A percentile compares a stretch with the other conserved stretches of the same genome.
These are phyloP conservation scores for Fusarium chaquense DNA, from an alignment of 2,329 filamentous ascomycete species.

Conservation along the genomic window DNA sequence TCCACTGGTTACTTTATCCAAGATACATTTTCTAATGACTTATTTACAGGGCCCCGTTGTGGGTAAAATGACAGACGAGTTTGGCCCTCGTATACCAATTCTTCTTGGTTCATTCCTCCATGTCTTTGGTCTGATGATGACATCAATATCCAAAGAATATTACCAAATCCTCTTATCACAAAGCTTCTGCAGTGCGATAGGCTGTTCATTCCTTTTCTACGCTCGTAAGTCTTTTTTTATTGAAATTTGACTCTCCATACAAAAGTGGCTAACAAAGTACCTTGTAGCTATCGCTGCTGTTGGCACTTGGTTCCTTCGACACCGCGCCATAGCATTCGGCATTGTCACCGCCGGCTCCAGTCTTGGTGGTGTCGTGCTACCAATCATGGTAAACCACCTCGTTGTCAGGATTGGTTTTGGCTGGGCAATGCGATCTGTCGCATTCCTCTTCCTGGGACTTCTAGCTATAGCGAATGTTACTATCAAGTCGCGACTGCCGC, in stretches of 20 bases:
- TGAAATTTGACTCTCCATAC: fast-evolving
- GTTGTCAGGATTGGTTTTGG: constrained; percentile 53
- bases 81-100: constrained; percentile 70
- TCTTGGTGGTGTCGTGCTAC: constrained; percentile 56
- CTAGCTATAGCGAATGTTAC: constrained; percentile 51
- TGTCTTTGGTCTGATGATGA: constrained; percentile 74
- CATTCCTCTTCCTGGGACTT: constrained; percentile 54
- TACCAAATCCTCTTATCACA: constrained; percentile 59
- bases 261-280: neutral
- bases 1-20: fast-evolving
- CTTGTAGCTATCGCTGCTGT: neutral
- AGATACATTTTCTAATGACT: fast-evolving
- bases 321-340: constrained; percentile 53
- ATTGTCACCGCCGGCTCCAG: constrained; percentile 53
- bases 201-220: constrained; percentile 34
- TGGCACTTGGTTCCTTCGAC: constrained; percentile 51
- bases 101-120: constrained; percentile 66
- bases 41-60: constrained; percentile 64
- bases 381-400: constrained; percentile 56
- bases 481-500: constrained; percentile 45
- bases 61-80: constrained; percentile 71
- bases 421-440: constrained; percentile 57
- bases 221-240: constrained; percentile 12
- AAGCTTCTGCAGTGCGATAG: constrained; percentile 54
- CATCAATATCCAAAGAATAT: constrained; percentile 59